Evolutionary conservation across 2,329 filamentous ascomycete genomes (phyloP).

Genomic region (Neurospora crassa): DNA sequence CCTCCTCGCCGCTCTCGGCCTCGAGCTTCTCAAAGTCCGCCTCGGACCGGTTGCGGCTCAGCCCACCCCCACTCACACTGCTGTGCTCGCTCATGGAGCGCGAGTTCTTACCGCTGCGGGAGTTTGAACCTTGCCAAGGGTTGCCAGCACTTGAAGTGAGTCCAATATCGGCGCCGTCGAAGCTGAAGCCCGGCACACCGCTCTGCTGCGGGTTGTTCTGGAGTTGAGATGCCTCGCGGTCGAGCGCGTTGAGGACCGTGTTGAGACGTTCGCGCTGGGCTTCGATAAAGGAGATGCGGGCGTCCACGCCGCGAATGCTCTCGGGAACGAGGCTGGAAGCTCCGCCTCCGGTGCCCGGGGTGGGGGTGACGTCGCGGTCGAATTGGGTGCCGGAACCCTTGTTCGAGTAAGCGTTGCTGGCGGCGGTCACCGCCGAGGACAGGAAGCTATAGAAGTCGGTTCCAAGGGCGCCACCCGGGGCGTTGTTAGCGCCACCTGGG

Average conservation of each 20-base stretch:
- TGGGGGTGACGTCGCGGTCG: constrained; percentile 22
- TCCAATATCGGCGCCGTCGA: neutral
- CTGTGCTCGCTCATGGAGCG: constrained; percentile 38
- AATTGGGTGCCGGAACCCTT: neutral
- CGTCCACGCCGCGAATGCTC: constrained; percentile 49
- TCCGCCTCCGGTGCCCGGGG: constrained; percentile 14
- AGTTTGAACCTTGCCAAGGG: neutral
- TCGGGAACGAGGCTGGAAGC: constrained; percentile 53
- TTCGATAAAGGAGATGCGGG: constrained; percentile 66
- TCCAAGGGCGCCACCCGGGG: constrained; percentile 6
- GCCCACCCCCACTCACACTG: constrained; percentile 27
- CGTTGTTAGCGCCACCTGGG: constrained; percentile 31
- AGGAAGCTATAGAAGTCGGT: constrained; percentile 71
- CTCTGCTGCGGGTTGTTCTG: constrained; percentile 18
- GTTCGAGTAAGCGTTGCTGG: constrained; percentile 33
- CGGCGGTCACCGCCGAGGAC: constrained; percentile 60
- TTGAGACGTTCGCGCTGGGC: constrained; percentile 71
- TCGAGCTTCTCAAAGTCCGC: constrained; percentile 86
- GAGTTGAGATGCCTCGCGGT: constrained; percentile 63
- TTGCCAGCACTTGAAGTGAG: neutral
- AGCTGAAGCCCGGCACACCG: constrained; percentile 9
- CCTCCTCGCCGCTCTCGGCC: constrained; percentile 56
- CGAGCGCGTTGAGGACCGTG: constrained; percentile 66
- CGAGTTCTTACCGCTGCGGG: constrained; percentile 18
- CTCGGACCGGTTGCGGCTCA: constrained; percentile 78